Conservation (phyloP, 306 rosid species). For the Cicer judaicum region DNA sequence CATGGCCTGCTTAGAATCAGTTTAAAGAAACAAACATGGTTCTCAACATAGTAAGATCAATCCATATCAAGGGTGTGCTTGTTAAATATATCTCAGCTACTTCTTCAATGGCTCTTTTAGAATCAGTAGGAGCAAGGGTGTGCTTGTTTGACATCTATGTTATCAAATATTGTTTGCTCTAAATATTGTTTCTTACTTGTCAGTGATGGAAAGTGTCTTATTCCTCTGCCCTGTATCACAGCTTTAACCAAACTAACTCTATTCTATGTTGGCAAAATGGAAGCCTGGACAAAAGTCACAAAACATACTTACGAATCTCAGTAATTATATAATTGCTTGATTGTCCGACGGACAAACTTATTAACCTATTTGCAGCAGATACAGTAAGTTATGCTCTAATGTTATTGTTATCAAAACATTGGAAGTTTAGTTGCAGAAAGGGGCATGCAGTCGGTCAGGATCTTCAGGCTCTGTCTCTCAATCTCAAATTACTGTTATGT, state of each 20-base stretch:
- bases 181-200: not conserved
- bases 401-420: not conserved
- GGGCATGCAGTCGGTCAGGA: conserved; percentile 6
- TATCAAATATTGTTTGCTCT: not conserved
- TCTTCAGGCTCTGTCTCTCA: not conserved
- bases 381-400: conserved; percentile 6
- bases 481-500: not conserved
- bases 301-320: not conserved
- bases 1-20: conserved; percentile 3
- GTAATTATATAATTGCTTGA: not conserved
- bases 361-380: not conserved
- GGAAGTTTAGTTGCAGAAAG: not conserved
- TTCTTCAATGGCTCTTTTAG: not conserved
- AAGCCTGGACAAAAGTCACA: not conserved
- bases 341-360: not conserved
- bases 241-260: not conserved
- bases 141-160: conserved; percentile 2
- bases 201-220: not conserved
- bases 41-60: conserved; percentile 30
- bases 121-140: conserved; percentile 11
- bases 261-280: not conserved
- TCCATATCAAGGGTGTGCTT: no score
- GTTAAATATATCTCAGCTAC: not conserved
- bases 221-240: not conserved
- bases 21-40: not conserved